Percentiles rank a stretch among this genome's conserved stretches.
Conservation (phyloP, 805 yeast genomes). For the Saccharomycodes ludwigii region DNA sequence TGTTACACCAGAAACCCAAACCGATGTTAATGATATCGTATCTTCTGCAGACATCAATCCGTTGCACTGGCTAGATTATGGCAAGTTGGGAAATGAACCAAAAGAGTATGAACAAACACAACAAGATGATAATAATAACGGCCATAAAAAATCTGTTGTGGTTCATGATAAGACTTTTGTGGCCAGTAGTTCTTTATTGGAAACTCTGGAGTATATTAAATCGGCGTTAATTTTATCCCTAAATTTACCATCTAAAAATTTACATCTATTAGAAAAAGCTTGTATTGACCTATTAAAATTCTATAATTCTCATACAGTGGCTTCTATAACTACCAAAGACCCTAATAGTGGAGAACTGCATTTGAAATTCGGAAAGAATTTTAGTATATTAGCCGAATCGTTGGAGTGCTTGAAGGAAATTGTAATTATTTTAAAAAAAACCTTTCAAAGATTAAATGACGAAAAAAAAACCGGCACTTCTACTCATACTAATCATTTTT, state of each 20-base stretch:
- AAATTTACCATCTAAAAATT: constrained; percentile 35
- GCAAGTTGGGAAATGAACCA: constrained; percentile 5
- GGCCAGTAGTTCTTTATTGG: constrained; percentile 38
- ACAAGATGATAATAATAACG: constrained; percentile 10
- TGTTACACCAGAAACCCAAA: constrained; percentile 37
- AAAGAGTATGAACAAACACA: constrained; percentile 6
- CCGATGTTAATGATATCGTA: constrained; percentile 36
- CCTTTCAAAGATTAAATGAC: constrained; percentile 16
- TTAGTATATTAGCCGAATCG: constrained; percentile 31
- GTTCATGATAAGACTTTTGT: constrained; percentile 47
- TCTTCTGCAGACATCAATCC: constrained; percentile 36
- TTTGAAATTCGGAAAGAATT: constrained; percentile 21
- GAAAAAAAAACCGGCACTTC: not conserved
- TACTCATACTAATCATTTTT: no score
- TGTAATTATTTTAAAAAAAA: constrained; percentile 18
- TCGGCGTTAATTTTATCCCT: constrained; percentile 45
- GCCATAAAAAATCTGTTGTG: constrained; percentile 29
- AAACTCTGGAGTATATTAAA: constrained; percentile 29
- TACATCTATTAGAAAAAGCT: constrained; percentile 29
- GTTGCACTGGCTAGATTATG: constrained; percentile 31
- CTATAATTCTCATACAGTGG: constrained; percentile 34
- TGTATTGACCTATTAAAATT: constrained; percentile 34
- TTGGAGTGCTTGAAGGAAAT: constrained; percentile 29
- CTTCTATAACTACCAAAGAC: constrained; percentile 13
- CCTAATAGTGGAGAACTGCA: constrained; percentile 8